Conservation (phyloP, 257 asterid genomes). For the Nyctanthes arbortristis region DNA sequence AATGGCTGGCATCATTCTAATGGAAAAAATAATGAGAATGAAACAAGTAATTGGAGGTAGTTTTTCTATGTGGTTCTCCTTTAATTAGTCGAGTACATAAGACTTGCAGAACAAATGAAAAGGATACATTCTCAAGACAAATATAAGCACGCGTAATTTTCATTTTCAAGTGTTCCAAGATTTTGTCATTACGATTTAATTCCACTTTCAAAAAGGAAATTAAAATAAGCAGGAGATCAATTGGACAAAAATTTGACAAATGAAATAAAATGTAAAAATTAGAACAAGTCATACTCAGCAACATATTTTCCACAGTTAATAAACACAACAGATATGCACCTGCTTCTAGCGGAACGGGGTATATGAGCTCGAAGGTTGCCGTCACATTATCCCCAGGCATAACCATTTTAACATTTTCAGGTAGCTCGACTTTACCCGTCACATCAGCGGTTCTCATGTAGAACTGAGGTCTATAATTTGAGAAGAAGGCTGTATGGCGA, state of each 20-base stretch:
- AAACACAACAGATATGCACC: slow-evolving; percentile 40
- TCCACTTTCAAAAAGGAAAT: neutral
- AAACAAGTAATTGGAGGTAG: too few species aligned
- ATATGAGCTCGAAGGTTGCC: slow-evolving; percentile 85
- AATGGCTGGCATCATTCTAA: too few species aligned
- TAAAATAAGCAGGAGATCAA: neutral
- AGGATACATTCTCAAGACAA: neutral
- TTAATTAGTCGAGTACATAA: too few species aligned
- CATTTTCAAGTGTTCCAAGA: too few species aligned
- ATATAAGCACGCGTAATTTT: too few species aligned
- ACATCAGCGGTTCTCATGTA: slow-evolving; percentile 96
- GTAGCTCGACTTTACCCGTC: slow-evolving; percentile 95
- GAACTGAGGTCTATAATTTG: slow-evolving; percentile 91
- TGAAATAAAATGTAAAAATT: neutral
- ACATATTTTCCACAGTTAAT: neutral
- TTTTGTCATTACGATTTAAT: neutral
- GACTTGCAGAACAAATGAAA: neutral
- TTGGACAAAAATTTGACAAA: neutral
- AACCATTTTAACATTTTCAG: slow-evolving; percentile 98
- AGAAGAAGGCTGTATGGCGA: slow-evolving; percentile 97
- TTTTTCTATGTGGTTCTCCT: too few species aligned
- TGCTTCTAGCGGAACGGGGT: slow-evolving; percentile 86
- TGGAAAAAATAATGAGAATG: too few species aligned
- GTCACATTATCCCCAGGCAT: slow-evolving; percentile 99
- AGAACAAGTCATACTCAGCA: neutral